Conservation (phyloP, 352 stramenopile genomes). For the Peronospora destructor region DNA sequence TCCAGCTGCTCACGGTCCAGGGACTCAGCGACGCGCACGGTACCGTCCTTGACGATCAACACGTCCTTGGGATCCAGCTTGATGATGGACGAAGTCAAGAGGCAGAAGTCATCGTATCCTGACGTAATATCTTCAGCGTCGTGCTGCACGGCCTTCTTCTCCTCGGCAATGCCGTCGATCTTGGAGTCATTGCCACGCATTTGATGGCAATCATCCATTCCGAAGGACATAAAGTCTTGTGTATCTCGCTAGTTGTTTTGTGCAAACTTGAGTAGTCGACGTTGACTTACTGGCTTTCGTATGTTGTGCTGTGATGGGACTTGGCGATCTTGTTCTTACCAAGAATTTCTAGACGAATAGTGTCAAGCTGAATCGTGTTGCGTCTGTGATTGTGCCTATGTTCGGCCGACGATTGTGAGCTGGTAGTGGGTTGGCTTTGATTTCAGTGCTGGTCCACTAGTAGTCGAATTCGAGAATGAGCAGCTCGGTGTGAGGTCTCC, state of each 20-base stretch:
- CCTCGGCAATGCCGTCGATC: constrained; percentile 4
- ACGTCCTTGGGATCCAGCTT: constrained; percentile 64
- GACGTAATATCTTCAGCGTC: constrained; percentile 12
- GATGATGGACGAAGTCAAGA: constrained; percentile 33
- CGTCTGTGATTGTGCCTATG: constrained; percentile 6
- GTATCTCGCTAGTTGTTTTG: constrained; percentile 8
- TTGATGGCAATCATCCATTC: constrained; percentile 26
- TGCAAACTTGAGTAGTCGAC: constrained; percentile 10
- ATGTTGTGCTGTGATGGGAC: constrained; percentile 8
- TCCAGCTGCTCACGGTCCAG: constrained; percentile 43
- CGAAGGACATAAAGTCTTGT: constrained; percentile 16
- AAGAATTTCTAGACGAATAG: constrained; percentile 16
- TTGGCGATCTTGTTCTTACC: constrained; percentile 21
- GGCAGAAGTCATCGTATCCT: constrained; percentile 15
- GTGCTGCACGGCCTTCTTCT: constrained; percentile 12
- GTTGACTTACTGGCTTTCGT: constrained; percentile 19
- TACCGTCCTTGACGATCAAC: constrained; percentile 71
- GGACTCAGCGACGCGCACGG: constrained; percentile 55
- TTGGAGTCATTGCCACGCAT: constrained; percentile 13
- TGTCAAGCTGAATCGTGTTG: constrained; percentile 4
- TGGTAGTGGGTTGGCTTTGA: constrained; percentile 11
- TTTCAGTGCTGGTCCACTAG: constrained; percentile 10
- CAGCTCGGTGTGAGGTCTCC: constrained; percentile 8
- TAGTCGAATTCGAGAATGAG: constrained; percentile 32
- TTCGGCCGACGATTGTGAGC: constrained; percentile 4